phyloP scores from a whole-genome alignment of 805 yeast species.

The Teunomyces barrocoloradensis region DNA sequence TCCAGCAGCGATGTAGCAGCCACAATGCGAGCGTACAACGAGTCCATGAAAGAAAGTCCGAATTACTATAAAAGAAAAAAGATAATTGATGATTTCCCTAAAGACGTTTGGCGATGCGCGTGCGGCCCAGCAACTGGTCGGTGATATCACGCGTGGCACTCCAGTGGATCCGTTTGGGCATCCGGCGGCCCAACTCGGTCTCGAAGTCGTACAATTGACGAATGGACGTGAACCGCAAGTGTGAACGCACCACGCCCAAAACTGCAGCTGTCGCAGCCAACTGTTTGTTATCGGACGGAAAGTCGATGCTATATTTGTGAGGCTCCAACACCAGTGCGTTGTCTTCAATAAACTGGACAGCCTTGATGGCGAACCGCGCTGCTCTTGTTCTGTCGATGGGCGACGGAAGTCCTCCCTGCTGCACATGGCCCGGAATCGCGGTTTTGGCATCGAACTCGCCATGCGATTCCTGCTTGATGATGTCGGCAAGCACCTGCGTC shows the following conservation, averaged over 20 bases:
- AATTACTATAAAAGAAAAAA: background rate
- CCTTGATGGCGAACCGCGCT: constrained; percentile 83
- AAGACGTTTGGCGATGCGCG: constrained; percentile 6
- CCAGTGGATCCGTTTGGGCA: constrained; percentile 92
- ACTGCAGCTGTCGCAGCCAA: constrained; percentile 40
- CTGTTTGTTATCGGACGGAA: constrained; percentile 30
- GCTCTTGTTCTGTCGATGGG: constrained; percentile 92
- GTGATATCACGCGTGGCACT: constrained; percentile 67
- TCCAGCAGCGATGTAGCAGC: background rate
- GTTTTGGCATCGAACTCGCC: constrained; percentile 86
- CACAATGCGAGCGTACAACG: background rate
- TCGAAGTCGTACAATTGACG: constrained; percentile 81
- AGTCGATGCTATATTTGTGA: constrained; percentile 27
- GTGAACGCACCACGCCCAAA: constrained; percentile 62
- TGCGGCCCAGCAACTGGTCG: constrained; percentile 80
- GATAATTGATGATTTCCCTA: background rate
- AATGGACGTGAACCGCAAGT: constrained; percentile 70
- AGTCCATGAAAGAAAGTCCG: background rate
- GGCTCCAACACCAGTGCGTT: constrained; percentile 18
- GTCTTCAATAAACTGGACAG: constrained; percentile 83
- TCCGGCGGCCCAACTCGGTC: constrained; percentile 74
- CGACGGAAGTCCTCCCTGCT: constrained; percentile 95
- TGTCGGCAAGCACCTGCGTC: constrained; percentile 78
- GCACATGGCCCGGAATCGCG: constrained; percentile 97
- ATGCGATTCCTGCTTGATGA: constrained; percentile 73